Percentiles rank a stretch among this genome's conserved stretches.
These are phyloP conservation scores for Erythrobasidium yunnanense DNA, from an alignment of 768 basidiomycete genomes.

Conservation along the genomic window DNA sequence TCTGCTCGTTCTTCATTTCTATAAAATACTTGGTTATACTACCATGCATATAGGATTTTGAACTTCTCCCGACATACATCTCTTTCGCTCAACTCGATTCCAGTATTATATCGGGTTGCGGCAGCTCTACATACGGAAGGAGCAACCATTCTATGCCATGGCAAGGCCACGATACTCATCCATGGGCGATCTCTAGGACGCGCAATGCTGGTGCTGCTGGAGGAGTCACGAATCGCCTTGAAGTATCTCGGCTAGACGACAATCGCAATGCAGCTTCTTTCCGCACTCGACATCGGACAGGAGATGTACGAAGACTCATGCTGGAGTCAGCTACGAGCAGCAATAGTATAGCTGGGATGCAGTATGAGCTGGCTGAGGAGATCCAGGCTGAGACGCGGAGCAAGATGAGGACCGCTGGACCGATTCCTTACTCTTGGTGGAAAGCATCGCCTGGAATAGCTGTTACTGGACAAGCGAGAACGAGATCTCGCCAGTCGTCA, in stretches of 20 bases:
- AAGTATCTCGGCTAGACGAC: background rate
- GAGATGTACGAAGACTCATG: background rate
- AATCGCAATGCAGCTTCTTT: background rate
- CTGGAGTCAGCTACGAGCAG: background rate
- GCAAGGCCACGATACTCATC: background rate
- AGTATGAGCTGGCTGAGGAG: background rate
- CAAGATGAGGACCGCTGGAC: background rate
- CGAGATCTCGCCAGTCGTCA: background rate
- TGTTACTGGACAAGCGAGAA: background rate
- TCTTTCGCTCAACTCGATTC: too few relatives aligned
- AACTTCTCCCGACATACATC: background rate
- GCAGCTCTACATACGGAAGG: conserved; percentile 1
- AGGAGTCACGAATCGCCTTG: conserved; percentile 1
- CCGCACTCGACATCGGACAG: background rate
- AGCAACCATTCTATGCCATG: background rate
- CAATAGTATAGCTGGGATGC: background rate
- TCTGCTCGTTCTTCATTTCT: background rate
- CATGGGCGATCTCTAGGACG: background rate
- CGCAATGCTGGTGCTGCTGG: background rate
- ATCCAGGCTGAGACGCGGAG: background rate
- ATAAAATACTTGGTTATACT: background rate
- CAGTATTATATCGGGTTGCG: too few relatives aligned
- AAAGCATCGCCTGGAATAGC: background rate
- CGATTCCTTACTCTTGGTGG: conserved; percentile 16
- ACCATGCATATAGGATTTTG: background rate